These are phyloP conservation scores for Trichophyton rubrum DNA, from an alignment of 2,329 filamentous ascomycete genomes.

Conservation along the genomic window DNA sequence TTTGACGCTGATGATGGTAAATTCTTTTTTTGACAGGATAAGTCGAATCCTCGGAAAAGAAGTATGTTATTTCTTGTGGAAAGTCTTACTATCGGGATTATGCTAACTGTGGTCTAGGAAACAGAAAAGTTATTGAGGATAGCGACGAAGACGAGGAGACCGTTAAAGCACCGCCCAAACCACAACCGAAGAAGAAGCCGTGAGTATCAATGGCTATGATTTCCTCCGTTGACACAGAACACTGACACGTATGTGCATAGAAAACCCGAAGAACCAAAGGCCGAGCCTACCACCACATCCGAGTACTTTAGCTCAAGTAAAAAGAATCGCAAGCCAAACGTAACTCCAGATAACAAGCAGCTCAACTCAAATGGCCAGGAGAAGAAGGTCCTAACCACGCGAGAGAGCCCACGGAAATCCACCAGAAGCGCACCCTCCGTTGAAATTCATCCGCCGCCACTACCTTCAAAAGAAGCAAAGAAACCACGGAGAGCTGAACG, in stretches of 20 bases:
- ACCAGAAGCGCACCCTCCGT: constrained; percentile 21
- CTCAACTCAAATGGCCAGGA: constrained; percentile 14
- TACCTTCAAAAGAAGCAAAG: constrained; percentile 6
- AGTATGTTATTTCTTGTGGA: constrained; percentile 19
- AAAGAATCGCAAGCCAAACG: constrained; percentile 5
- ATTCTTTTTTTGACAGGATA: constrained; percentile 15
- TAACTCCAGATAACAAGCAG: constrained; percentile 14
- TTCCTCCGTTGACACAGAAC: background rate
- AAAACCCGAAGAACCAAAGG: constrained; percentile 39
- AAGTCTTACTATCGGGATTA: background rate
- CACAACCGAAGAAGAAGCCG: constrained; percentile 35
- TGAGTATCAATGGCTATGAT: constrained; percentile 24
- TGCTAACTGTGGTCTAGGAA: constrained; percentile 22
- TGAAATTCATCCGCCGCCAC: background rate
- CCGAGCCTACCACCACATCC: constrained; percentile 48
- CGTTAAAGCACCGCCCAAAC: constrained; percentile 26
- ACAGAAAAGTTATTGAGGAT: constrained; percentile 63
- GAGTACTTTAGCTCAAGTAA: constrained; percentile 47
- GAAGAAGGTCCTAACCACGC: constrained; percentile 20
- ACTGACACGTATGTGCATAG: constrained; percentile 17
- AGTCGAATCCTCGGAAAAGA: constrained; percentile 22
- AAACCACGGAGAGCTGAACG: constrained; percentile 24
- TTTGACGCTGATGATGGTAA: background rate
- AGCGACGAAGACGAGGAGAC: constrained; percentile 56
- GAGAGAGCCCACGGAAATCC: constrained; percentile 26